Evolutionary conservation across 169 alveolate genomes (phyloP).

Genomic region (Ichthyophthirius multifiliis): DNA sequence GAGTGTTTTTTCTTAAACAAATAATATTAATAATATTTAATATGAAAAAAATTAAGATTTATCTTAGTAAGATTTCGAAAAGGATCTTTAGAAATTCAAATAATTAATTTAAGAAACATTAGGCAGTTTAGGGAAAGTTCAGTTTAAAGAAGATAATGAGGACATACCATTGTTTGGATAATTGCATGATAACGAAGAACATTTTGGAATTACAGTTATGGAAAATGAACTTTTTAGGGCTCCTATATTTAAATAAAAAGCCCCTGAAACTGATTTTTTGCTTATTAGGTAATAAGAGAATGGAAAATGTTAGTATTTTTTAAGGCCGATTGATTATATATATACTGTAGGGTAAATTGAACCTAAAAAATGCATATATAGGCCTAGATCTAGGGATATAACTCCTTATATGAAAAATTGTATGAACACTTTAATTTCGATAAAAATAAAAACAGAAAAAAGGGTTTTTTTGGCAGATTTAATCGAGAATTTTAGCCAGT

Average conservation of each 20-base stretch:
- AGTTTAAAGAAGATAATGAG: conserved; percentile 13
- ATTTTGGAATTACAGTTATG: conserved; percentile 24
- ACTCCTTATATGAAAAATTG: conserved; percentile 63
- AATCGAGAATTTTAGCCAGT: not conserved
- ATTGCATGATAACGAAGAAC: conserved; percentile 7
- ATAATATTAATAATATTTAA: not conserved
- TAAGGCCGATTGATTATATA: conserved; percentile 74
- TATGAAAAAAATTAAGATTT: not conserved
- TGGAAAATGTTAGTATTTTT: conserved; percentile 13
- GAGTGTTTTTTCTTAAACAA: not conserved
- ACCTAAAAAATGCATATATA: conserved; percentile 76
- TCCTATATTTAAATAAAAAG: conserved; percentile 24
- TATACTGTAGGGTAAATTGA: conserved; percentile 80
- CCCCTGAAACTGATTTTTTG: conserved; percentile 31
- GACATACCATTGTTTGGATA: conserved; percentile 15
- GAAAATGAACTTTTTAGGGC: conserved; percentile 40
- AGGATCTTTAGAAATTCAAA: conserved; percentile 12
- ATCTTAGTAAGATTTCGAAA: conserved; percentile 7
- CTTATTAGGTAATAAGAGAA: conserved; percentile 17
- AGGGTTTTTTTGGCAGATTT: conserved; percentile 6
- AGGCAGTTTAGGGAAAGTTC: conserved; percentile 26
- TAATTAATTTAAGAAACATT: conserved; percentile 9
- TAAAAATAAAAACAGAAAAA: conserved; percentile 9
- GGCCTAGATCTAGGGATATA: conserved; percentile 72
- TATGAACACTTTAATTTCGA: conserved; percentile 59